Evolutionary conservation across 1,284 basidiomycete species (phyloP), one percentile per base, ranked within the genome.

Genomic region (Exobasidium rhododendri): DNA sequence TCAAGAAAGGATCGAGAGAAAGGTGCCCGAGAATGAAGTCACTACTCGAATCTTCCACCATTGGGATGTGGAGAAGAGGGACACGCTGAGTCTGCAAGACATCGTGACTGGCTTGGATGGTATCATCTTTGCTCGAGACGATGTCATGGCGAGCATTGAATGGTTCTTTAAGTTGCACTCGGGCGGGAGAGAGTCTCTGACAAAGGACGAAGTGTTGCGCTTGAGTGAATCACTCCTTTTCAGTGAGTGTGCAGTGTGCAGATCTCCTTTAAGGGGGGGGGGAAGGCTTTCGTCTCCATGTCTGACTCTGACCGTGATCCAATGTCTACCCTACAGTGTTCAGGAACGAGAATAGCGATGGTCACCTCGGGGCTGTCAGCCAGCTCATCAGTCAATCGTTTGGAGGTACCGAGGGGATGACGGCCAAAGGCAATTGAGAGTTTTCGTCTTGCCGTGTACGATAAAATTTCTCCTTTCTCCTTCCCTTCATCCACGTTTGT

Each of bases 81-180:
- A 74, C 32, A 66, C 70, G 11, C 62, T 79, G 14, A 72, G 74
- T 24, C 54, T 79, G 52, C 77, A 75, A 89, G 93, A 98, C 79
- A 84, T 98, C 29, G 88, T 98, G 5, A 85, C 85, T 43, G 96
- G 94, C 1, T 83, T 98, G 49, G 89, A 96, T 73, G 88, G 88
- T 13, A 89, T 97, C 60, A 91, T 97, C 87, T 91, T 92, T 81
- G 65, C 70, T 20, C 63, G 69, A 28, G 74, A 73, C 35, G 96
- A 96, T 78, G 83, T 98, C 65, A 96, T 97, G 92, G 91, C 93
- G 65, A 94, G 91, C 73, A 97, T 97, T 72, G 91, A 96, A 80
- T 97, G 94, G 93, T 94, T 98, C 82, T 97, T 98, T 82, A 89
- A 90, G 69, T 81, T 98, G 56, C 77, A 79, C 44, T 94, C 94